phyloP scores from a whole-genome alignment of 2,329 filamentous ascomycete species.

The Nannizzia gypsea region DNA sequence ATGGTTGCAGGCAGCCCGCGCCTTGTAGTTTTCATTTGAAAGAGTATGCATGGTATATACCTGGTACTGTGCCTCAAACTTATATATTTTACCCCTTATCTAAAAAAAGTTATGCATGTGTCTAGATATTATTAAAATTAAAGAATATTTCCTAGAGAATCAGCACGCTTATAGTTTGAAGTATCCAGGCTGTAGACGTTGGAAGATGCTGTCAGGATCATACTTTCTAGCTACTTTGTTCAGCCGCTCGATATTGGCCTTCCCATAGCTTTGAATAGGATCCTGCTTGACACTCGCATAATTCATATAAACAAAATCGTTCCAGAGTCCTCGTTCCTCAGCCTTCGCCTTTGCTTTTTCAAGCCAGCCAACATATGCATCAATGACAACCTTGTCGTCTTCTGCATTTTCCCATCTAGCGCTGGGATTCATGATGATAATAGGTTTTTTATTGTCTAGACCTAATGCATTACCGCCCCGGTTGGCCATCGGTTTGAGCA shows the following conservation, averaged over 20 bases:
- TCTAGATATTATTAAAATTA: not conserved
- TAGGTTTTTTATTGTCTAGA: conserved; percentile 7
- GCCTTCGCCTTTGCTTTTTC: conserved; percentile 15
- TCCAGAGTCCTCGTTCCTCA: conserved; percentile 16
- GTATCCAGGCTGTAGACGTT: conserved; percentile 26
- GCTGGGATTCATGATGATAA: conserved; percentile 15
- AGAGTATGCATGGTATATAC: not conserved
- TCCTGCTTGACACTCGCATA: conserved; percentile 31
- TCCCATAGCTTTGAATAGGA: conserved; percentile 28
- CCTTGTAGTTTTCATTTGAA: not conserved
- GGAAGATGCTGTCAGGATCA: conserved; percentile 29
- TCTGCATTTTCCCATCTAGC: conserved; percentile 16
- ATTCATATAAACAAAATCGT: conserved; percentile 32
- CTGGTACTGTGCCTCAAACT: not conserved
- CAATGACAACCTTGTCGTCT: conserved; percentile 16
- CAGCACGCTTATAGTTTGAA: not conserved
- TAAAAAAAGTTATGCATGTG: no score
- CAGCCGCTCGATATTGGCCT: conserved; percentile 22
- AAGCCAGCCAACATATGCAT: not conserved
- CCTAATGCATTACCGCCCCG: not conserved
- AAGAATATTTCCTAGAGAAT: not conserved
- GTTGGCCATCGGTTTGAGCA: not conserved
- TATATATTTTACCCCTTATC: not conserved
- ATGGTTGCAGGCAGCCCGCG: not conserved
- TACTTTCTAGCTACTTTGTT: conserved; percentile 25